Base-by-base conservation (phyloP, 2,329 filamentous ascomycete genomes). In the Cryphonectria parasitica region DNA sequence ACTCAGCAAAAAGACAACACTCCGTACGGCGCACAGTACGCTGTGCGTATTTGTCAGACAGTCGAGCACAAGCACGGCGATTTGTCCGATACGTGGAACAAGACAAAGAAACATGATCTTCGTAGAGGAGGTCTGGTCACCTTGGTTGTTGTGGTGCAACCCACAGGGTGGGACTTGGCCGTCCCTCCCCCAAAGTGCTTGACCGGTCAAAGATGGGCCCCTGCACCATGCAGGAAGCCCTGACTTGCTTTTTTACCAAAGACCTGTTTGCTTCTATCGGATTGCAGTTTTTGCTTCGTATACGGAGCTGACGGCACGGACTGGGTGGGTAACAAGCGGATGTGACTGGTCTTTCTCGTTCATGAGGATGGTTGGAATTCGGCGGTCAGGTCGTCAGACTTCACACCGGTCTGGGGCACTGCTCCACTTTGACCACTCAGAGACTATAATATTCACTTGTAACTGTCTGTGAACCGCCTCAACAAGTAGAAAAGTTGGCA, bases 1-100 rank as follows among this genome's bases (percentile, higher is more conserved):
- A 52, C 63, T 28, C 28, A 56, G 45, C n/a, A 22, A 66, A 31
- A 62, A 69, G 70, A 54, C 43, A 7, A 31, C 36, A 34, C 49
- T 66, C 52, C 56, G 67, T 71, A 69, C 64, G 31, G 67, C 67
- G 67, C 70, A 71, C 67, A 63, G 70, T 71, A 64, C 54, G 62
- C 54, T 66, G 54, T 43, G 54, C 28, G 15, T 43, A 34, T 10
- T 25, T 19, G 52, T n/a, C n/a, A 52, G 58, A 61, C n/a, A 61
- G 41, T 25, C 49, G 65, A 62, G 41, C 45, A 39, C 54, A 31
- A 31, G 8, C 31, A 69, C 34, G 49, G 43, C 25, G 25, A 39
- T 19, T 39, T 61, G 19, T 39, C 58, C 31, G 34, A 61, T 36
- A n/a, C 19, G 19, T n/a, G 31, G 31, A n/a, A 39, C 34, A 15